Conservation (phyloP, 495 filamentous ascomycete genomes). For the Pseudomonodictys pantanalensis region DNA sequence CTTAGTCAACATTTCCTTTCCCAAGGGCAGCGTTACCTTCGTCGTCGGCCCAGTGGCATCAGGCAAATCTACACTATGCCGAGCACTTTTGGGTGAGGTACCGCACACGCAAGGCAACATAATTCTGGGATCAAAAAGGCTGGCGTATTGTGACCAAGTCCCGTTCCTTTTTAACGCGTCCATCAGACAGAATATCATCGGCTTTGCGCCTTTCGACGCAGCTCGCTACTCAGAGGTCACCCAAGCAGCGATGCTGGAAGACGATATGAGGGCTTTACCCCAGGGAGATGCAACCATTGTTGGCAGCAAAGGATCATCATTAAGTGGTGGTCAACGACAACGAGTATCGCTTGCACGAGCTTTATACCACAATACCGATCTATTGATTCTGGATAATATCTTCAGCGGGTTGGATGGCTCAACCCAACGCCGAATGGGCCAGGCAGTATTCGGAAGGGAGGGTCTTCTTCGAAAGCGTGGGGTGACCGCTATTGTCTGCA, state of each 20-base stretch:
- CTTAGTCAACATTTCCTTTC: background rate
- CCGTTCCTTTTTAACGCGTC: slow-evolving; percentile 14
- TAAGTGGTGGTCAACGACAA: slow-evolving; percentile 67
- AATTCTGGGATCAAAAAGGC: background rate
- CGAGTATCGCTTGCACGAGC: slow-evolving; percentile 51
- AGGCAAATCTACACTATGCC: slow-evolving; percentile 12
- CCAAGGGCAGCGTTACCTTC: slow-evolving; percentile 5
- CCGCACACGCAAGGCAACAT: slow-evolving; percentile 6
- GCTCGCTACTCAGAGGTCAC: slow-evolving; percentile 57
- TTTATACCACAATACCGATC: slow-evolving; percentile 79
- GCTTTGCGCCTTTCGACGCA: slow-evolving; percentile 35
- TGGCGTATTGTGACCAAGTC: slow-evolving; percentile 11
- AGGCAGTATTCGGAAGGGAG: slow-evolving; percentile 41
- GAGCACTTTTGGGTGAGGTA: slow-evolving; percentile 17
- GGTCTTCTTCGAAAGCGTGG: slow-evolving; percentile 54
- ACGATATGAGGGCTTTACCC: slow-evolving; percentile 66
- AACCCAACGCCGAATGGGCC: slow-evolving; percentile 82
- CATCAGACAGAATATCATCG: slow-evolving; percentile 20
- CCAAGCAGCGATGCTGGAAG: slow-evolving; percentile 55
- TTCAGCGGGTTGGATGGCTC: slow-evolving; percentile 91
- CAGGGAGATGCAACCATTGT: slow-evolving; percentile 90
- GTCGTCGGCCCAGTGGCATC: slow-evolving; percentile 18
- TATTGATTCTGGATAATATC: slow-evolving; percentile 91
- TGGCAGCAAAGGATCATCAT: slow-evolving; percentile 61
- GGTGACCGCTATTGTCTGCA: slow-evolving; percentile 84